A percentile compares a stretch with the other conserved stretches of the same genome.
Evolutionary conservation across 495 filamentous ascomycete species (phyloP).

Genomic region (Tuber microsphaerosporum): DNA sequence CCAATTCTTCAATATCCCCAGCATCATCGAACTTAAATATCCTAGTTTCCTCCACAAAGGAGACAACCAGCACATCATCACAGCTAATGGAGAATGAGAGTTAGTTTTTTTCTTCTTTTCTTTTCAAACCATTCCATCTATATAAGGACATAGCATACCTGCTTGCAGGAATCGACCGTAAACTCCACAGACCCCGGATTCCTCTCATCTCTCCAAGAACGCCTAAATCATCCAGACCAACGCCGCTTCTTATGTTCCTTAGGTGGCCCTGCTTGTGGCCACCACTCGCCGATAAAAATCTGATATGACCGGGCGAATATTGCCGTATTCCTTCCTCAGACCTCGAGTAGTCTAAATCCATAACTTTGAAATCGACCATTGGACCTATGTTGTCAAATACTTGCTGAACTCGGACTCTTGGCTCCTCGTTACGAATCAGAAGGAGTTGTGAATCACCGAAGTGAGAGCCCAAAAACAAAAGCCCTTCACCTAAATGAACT

Average conservation of each 20-base stretch:
- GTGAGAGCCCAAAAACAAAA: constrained; percentile 83
- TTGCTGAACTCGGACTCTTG: constrained; percentile 61
- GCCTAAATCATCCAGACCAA: constrained; percentile 83
- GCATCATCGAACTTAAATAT: constrained; percentile 67
- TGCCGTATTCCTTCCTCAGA: constrained; percentile 52
- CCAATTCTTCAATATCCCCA: constrained; percentile 80
- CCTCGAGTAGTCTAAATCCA: constrained; percentile 83
- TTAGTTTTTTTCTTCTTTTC: constrained; percentile 41
- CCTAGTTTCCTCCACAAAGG: constrained; percentile 76
- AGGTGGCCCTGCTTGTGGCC: constrained; percentile 79
- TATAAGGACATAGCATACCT: constrained; percentile 10
- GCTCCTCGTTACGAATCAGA: constrained; percentile 47
- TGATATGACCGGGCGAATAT: constrained; percentile 81
- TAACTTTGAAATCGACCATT: constrained; percentile 84
- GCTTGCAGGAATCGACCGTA: constrained; percentile 41
- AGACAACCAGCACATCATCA: constrained; percentile 67
- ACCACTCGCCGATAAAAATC: constrained; percentile 87
- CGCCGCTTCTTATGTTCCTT: constrained; percentile 81
- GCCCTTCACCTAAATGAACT: constrained; percentile 67
- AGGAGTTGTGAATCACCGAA: constrained; percentile 86
- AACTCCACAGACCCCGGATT: constrained; percentile 61
- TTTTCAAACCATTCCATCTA: constrained; percentile 43
- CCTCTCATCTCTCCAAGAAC: constrained; percentile 71
- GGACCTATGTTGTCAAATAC: constrained; percentile 79
- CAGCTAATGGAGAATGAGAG: constrained; percentile 28